phyloP scores from a whole-genome alignment of 371 early-diverging fungal genomes.

The Lichtheimia ornata region DNA sequence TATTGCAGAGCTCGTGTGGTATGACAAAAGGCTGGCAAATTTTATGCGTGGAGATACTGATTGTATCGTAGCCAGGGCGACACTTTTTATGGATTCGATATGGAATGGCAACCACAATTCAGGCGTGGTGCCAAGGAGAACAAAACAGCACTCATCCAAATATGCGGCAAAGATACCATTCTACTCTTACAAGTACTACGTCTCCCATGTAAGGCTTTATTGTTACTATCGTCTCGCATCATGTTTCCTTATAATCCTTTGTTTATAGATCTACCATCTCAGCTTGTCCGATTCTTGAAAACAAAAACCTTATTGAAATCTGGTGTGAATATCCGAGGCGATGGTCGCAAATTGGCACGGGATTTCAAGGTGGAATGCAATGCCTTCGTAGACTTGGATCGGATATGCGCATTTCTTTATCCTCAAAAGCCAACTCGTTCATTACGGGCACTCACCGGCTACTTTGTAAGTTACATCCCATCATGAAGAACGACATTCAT shows the following conservation, averaged over 20 bases:
- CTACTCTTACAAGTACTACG: conserved; percentile 48
- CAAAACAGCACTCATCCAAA: conserved; percentile 52
- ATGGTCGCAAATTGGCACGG: conserved; percentile 48
- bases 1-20: conserved; percentile 10
- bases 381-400: conserved; percentile 48
- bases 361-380: conserved; percentile 55
- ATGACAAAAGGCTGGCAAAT: neutral
- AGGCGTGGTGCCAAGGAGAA: conserved; percentile 32
- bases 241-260: neutral
- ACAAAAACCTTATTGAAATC: conserved; percentile 43
- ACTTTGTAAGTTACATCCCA: conserved; percentile 2
- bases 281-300: conserved; percentile 39
- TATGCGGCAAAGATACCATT: conserved; percentile 46
- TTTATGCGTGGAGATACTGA: neutral
- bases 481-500: neutral
- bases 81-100: conserved; percentile 52
- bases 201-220: conserved; percentile 31
- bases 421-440: neutral
- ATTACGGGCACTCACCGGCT: neutral
- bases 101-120: conserved; percentile 60
- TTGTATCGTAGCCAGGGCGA: conserved; percentile 8
- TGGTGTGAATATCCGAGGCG: conserved; percentile 56
- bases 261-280: conserved; percentile 36
- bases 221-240: too few species aligned
- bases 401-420: neutral